These are phyloP conservation scores for Millerozyma miso DNA, from an alignment of 805 yeast genomes.

Conservation along the genomic window DNA sequence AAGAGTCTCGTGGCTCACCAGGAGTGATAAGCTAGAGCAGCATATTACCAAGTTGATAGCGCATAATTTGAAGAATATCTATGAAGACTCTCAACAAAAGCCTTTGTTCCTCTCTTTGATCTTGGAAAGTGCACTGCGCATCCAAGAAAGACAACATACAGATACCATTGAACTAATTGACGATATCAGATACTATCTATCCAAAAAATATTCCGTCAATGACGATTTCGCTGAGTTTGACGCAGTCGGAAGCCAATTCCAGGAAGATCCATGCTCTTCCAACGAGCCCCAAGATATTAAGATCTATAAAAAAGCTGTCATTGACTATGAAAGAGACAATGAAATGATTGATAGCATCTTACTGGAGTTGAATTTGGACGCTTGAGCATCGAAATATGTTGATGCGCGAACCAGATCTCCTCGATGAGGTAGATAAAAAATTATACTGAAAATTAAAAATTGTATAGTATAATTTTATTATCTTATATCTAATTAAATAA, in stretches of 20 bases:
- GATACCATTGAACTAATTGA: conserved; percentile 79
- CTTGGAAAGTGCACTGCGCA: conserved; percentile 50
- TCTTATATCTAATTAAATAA: conserved; percentile 4
- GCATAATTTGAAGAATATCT: conserved; percentile 35
- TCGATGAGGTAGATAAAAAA: conserved; percentile 5
- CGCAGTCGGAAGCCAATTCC: conserved; percentile 14
- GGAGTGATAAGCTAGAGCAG: conserved; percentile 61
- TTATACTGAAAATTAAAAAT: conserved; percentile 3
- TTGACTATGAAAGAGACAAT: conserved; percentile 22
- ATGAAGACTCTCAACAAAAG: conserved; percentile 28
- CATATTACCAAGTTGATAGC: conserved; percentile 60
- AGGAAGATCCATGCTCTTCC: conserved; percentile 6
- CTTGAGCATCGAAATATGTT: conserved; percentile 10
- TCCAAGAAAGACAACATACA: conserved; percentile 59
- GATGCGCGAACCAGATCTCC: conserved; percentile 2
- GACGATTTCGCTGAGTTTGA: conserved; percentile 24
- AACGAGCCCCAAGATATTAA: conserved; percentile 13
- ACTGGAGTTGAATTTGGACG: conserved; percentile 25
- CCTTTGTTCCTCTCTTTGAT: conserved; percentile 16
- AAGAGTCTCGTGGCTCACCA: conserved; percentile 63
- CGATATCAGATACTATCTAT: conserved; percentile 65
- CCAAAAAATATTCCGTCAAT: conserved; percentile 31
- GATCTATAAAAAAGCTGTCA: conserved; percentile 13
- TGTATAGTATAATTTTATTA: background rate
- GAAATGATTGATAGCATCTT: conserved; percentile 26